Evolutionary conservation across 2,329 filamentous ascomycete species (phyloP), one percentile per base, ranked within the genome.

Genomic region (Sporothrix pallida): DNA sequence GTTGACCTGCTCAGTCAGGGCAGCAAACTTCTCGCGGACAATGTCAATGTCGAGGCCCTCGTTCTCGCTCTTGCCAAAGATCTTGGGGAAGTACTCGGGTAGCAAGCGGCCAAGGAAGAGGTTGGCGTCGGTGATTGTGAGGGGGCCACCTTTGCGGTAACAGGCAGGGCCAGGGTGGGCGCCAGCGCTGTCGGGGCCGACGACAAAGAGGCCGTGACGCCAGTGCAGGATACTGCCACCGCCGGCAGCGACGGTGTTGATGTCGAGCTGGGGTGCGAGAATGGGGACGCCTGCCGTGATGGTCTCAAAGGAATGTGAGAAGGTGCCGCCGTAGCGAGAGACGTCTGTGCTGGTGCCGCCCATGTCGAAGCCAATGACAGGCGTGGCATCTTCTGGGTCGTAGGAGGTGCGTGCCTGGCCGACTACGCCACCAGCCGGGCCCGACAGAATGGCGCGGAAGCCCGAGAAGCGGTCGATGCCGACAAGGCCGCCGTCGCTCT

Each of bases 181-280:
- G 54, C 87, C 86, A 2, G 90, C 89, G 79, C 97, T 92, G 80
- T 97, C 94, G 78, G 95, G 97, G 0, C 90, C 86, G n/a, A 97
- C 94, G 0, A 94, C 92, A 76, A 97, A 97, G 0, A 97, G 84
- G 0, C 94, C 94, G 76, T 97, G 97, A 82, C 96, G 86, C 84
- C 88, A 92, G 79, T 90, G 90, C 0, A 94, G 83, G 17, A 90
- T 85, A 2, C 74, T 75, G 10, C 95, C 4, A 97, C 85, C 42
- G 91, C 86, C 0, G 2, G 95, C 94, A 7, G 94, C 94, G 0
- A 98, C 95, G 0, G 95, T 98, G 81, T 97, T 97, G 83, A 97
- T 97, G 79, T 97, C 94, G 0, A 97, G 87, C 79, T 97, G 94
- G 0, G 95, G 94, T 0, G 92, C 94, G 78, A 97, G 94, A 26